Conservation (phyloP, 2,329 filamentous ascomycete species). For the Diplodia intermedia region DNA sequence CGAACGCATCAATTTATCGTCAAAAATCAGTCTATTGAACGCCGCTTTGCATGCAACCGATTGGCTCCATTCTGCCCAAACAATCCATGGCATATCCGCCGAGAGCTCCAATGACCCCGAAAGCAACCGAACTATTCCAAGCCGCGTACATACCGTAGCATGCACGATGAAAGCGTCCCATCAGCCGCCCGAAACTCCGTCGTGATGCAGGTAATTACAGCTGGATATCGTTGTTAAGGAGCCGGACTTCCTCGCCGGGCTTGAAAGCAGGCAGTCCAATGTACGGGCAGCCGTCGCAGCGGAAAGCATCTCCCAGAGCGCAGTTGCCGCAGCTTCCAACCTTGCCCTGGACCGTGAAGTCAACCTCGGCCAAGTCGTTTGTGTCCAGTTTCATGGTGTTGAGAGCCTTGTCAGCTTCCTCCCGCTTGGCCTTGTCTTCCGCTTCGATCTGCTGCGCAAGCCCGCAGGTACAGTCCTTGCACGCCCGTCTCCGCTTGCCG, state of each 20-base stretch:
- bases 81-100: conserved; percentile 10
- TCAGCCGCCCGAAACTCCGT: conserved; percentile 23
- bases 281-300: conserved; percentile 75
- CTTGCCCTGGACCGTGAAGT: conserved; percentile 98
- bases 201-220: conserved; percentile 56
- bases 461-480: conserved; percentile 97
- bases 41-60: conserved; percentile 15
- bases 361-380: conserved; percentile 85
- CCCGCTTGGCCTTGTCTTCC: conserved; percentile 77
- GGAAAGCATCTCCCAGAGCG: conserved; percentile 82
- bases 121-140: conserved; percentile 13
- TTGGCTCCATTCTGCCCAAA: conserved; percentile 3
- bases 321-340: conserved; percentile 95
- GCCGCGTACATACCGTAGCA: conserved; percentile 16
- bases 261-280: conserved; percentile 95
- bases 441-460: conserved; percentile 83
- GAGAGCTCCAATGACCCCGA: conserved; percentile 12
- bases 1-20: conserved; percentile 6
- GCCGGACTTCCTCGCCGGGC: conserved; percentile 89
- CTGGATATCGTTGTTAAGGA: conserved; percentile 86
- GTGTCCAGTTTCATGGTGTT: conserved; percentile 73
- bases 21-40: conserved; percentile 5
- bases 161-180: background rate
- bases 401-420: conserved; percentile 67
- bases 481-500: conserved; percentile 88